Percentiles rank a stretch among this genome's conserved stretches.
Evolutionary conservation across 2,329 filamentous ascomycete species (phyloP).

Genomic region (Volutella citrinella): DNA sequence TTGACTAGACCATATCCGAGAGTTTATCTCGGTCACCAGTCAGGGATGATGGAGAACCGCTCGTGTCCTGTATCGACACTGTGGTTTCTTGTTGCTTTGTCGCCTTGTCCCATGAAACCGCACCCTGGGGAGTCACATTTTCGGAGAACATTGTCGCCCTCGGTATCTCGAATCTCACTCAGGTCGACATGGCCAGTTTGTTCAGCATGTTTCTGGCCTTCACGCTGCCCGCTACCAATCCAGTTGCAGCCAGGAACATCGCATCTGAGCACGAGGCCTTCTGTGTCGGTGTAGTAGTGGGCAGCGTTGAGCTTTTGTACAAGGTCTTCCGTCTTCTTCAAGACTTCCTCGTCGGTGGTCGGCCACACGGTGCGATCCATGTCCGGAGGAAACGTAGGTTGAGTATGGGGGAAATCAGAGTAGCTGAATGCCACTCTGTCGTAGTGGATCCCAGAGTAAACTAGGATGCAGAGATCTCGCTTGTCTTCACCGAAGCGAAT

Average conservation of each 20-base stretch:
- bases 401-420: conserved; percentile 53
- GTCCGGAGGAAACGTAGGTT: conserved; percentile 62
- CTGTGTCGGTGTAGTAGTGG: conserved; percentile 88
- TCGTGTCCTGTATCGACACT: conserved; percentile 59
- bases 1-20: no score
- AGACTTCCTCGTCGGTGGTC: conserved; percentile 59
- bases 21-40: conserved; percentile 30
- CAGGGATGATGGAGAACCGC: conserved; percentile 36
- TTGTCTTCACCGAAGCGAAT: conserved; percentile 73
- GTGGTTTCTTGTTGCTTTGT: conserved; percentile 57
- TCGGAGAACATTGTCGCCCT: conserved; percentile 74
- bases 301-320: conserved; percentile 63
- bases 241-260: conserved; percentile 62
- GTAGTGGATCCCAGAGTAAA: conserved; percentile 93
- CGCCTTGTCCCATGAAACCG: conserved; percentile 63
- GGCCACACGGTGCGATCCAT: conserved; percentile 66
- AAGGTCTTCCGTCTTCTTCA: conserved; percentile 64
- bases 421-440: conserved; percentile 79
- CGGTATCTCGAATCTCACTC: conserved; percentile 70
- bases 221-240: conserved; percentile 64
- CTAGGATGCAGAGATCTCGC: conserved; percentile 68
- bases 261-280: conserved; percentile 75
- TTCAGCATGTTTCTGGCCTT: conserved; percentile 60
- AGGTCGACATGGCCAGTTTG: conserved; percentile 59
- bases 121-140: conserved; percentile 66